phyloP scores from a whole-genome alignment of 2,329 filamentous ascomycete genomes.

The Xylariales sp. region DNA sequence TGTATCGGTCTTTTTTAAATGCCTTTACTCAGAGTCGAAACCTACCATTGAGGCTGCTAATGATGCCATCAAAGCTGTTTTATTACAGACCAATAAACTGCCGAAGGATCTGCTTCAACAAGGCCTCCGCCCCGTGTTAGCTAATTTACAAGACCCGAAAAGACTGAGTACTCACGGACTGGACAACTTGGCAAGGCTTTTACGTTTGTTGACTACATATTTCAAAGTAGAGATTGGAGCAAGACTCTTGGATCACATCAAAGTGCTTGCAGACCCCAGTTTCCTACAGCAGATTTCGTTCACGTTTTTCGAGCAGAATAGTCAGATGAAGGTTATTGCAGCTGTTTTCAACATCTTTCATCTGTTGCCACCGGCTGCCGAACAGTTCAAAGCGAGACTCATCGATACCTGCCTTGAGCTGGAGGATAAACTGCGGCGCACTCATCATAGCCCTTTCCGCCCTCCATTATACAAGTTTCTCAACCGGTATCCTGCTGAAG shows the following conservation, averaged over 20 bases:
- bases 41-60: constrained; percentile 96
- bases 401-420: constrained; percentile 91
- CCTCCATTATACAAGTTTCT: constrained; percentile 91
- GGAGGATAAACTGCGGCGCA: constrained; percentile 85
- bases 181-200: constrained; percentile 87
- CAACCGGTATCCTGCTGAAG: constrained; percentile 90
- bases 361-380: constrained; percentile 88
- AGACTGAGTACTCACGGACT: constrained; percentile 88
- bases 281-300: constrained; percentile 92
- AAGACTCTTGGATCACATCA: constrained; percentile 92
- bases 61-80: constrained; percentile 85
- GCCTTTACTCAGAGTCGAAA: constrained; percentile 90
- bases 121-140: constrained; percentile 92
- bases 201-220: constrained; percentile 95
- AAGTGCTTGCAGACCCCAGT: constrained; percentile 83
- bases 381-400: constrained; percentile 88
- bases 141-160: constrained; percentile 94
- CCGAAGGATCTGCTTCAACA: constrained; percentile 96
- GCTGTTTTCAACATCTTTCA: constrained; percentile 98
- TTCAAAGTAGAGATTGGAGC: constrained; percentile 99
- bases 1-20: constrained; percentile 97
- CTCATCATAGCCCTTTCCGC: constrained; percentile 91
- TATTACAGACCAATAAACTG: constrained; percentile 88
- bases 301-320: constrained; percentile 91
- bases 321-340: constrained; percentile 92